phyloP scores from a whole-genome alignment of 192 early-diverging fungal genomes.

The Diversispora epigaea region DNA sequence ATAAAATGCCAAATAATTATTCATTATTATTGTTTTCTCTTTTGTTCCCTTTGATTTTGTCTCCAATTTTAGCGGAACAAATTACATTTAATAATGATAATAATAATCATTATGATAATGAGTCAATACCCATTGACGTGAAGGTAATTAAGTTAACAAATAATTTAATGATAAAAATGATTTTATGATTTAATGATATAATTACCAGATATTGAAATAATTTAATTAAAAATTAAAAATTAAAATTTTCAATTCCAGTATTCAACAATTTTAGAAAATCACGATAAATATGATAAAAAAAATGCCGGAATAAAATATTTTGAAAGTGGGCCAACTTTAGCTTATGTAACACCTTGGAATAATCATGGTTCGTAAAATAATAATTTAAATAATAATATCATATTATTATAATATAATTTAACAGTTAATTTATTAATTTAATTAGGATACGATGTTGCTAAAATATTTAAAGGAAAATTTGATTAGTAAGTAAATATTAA shows the following conservation, averaged over 20 bases:
- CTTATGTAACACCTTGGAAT: conserved; percentile 48
- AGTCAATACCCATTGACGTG: not conserved
- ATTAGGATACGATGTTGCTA: conserved; percentile 45
- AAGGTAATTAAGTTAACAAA: not conserved
- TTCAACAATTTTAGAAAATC: conserved; percentile 8
- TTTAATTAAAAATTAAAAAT: not conserved
- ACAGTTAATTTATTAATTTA: not conserved
- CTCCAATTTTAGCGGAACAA: not conserved
- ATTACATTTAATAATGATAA: no score
- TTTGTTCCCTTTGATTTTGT: no score
- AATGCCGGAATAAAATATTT: conserved; percentile 36
- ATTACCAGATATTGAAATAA: no score
- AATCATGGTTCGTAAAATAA: conserved; percentile 36
- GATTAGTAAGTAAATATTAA: conserved; percentile 42
- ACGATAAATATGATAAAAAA: conserved; percentile 28
- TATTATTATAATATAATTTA: not conserved
- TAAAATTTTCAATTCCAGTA: not conserved
- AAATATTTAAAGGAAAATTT: conserved; percentile 49
- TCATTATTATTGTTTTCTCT: no score
- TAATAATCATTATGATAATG: no score
- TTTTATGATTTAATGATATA: not conserved
- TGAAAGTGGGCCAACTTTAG: conserved; percentile 36
- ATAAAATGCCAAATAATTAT: no score
- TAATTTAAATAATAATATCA: no score
- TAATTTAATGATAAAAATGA: not conserved